These are phyloP conservation scores for Mortierella sp. DNA, from an alignment of 371 early-diverging fungal genomes.

Conservation along the genomic window DNA sequence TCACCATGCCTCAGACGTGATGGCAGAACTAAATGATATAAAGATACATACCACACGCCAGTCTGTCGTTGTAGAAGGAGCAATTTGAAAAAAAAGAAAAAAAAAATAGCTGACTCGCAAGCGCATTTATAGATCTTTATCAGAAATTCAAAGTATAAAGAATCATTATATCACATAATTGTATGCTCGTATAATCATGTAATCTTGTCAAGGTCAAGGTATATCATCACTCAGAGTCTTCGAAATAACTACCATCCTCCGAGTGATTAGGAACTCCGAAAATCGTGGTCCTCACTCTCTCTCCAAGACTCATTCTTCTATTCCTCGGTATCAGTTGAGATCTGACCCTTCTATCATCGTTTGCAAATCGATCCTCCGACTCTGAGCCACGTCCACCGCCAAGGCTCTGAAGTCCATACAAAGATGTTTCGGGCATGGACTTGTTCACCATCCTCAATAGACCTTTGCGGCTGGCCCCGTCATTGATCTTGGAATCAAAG, in stretches of 20 bases:
- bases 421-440: slow-evolving; percentile 2
- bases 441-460: background rate
- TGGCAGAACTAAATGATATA: background rate
- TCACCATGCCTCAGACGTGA: background rate
- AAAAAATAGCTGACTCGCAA: background rate
- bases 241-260: slow-evolving; percentile 8
- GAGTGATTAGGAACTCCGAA: slow-evolving; percentile 12
- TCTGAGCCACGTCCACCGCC: slow-evolving; percentile 2
- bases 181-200: background rate
- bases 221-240: slow-evolving; percentile 22
- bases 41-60: background rate
- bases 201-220: no score
- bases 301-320: slow-evolving; percentile 24
- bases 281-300: slow-evolving; percentile 22
- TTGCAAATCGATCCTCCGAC: background rate
- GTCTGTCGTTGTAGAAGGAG: background rate
- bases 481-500: slow-evolving; percentile 47
- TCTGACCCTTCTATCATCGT: background rate
- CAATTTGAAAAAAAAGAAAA: background rate
- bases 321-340: slow-evolving; percentile 13
- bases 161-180: no score
- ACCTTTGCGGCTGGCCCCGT: slow-evolving; percentile 3
- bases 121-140: background rate
- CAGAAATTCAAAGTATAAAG: no score
- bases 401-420: slow-evolving; percentile 20